phyloP scores from a whole-genome alignment of 2,329 filamentous ascomycete species.

The Meredithiella fracta region DNA sequence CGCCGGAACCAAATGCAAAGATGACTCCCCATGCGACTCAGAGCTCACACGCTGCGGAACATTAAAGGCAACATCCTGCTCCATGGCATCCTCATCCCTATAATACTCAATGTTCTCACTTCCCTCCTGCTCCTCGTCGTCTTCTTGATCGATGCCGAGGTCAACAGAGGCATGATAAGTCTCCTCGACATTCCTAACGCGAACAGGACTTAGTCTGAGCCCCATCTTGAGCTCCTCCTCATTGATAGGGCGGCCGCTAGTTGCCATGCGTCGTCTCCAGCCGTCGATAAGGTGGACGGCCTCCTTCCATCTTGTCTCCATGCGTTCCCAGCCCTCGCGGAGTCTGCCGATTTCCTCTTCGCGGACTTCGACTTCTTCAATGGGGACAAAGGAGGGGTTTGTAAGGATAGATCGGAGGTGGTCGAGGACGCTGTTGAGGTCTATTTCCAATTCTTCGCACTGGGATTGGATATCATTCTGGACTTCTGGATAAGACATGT shows the following conservation, averaged over 20 bases:
- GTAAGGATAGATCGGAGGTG: conserved; percentile 74
- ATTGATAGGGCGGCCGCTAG: conserved; percentile 52
- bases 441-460: conserved; percentile 50
- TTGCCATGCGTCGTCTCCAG: conserved; percentile 71
- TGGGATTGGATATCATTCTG: conserved; percentile 22
- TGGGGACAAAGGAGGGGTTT: conserved; percentile 88
- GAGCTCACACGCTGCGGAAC: conserved; percentile 1
- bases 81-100: conserved; percentile 1
- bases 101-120: not conserved
- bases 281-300: conserved; percentile 80
- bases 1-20: conserved; percentile 9
- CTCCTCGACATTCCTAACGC: conserved; percentile 35
- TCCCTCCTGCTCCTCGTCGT: conserved; percentile 8
- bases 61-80: conserved; percentile 19
- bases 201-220: conserved; percentile 44
- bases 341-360: conserved; percentile 80
- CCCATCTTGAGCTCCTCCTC: conserved; percentile 53
- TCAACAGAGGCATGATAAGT: conserved; percentile 22
- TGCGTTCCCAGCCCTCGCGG: conserved; percentile 76
- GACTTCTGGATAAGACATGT: conserved; percentile 16
- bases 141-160: conserved; percentile 16
- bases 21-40: conserved; percentile 6
- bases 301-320: conserved; percentile 82
- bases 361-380: conserved; percentile 84
- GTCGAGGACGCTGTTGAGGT: conserved; percentile 62